Evolutionary conservation across 2,329 filamentous ascomycete genomes (phyloP).

Genomic region (Aspergillus sp.): DNA sequence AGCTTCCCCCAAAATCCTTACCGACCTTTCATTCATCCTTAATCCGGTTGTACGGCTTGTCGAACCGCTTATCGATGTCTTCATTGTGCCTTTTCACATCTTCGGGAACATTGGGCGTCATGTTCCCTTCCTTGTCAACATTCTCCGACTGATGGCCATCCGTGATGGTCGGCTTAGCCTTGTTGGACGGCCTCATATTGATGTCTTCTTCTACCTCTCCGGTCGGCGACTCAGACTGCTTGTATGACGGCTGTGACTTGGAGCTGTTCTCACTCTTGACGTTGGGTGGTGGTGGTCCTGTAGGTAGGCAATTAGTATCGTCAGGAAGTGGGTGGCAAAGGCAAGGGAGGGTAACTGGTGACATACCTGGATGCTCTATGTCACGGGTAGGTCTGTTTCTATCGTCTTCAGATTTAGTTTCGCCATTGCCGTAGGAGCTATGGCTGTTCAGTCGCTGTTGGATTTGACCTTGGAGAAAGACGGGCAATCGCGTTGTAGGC

Average conservation of each 20-base stretch:
- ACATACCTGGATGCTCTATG: slow-evolving; percentile 25
- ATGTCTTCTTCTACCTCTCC: slow-evolving; percentile 7
- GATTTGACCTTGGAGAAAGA: background rate
- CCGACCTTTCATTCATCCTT: slow-evolving; percentile 24
- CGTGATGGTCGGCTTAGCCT: slow-evolving; percentile 34
- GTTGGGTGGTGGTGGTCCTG: slow-evolving; percentile 24
- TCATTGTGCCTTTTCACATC: slow-evolving; percentile 38
- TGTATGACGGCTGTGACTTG: slow-evolving; percentile 1
- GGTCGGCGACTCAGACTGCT: background rate
- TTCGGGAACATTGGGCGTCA: slow-evolving; percentile 26
- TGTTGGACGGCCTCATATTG: slow-evolving; percentile 31
- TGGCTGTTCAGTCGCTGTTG: slow-evolving; percentile 16
- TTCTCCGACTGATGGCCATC: slow-evolving; percentile 31
- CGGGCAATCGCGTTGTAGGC: background rate
- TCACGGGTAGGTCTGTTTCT: slow-evolving; percentile 18
- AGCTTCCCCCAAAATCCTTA: slow-evolving; percentile 14
- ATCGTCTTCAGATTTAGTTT: slow-evolving; percentile 7
- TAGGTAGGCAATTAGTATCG: background rate
- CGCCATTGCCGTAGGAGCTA: slow-evolving; percentile 21
- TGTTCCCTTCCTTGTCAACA: slow-evolving; percentile 28
- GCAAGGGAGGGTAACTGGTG: background rate
- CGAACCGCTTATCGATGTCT: slow-evolving; percentile 33
- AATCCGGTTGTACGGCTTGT: slow-evolving; percentile 34
- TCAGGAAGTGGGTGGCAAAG: background rate
- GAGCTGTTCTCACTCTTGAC: slow-evolving; percentile 8